Evolutionary conservation across 352 stramenopile genomes (phyloP).

Genomic region (Thalassiosira mediterranea): DNA sequence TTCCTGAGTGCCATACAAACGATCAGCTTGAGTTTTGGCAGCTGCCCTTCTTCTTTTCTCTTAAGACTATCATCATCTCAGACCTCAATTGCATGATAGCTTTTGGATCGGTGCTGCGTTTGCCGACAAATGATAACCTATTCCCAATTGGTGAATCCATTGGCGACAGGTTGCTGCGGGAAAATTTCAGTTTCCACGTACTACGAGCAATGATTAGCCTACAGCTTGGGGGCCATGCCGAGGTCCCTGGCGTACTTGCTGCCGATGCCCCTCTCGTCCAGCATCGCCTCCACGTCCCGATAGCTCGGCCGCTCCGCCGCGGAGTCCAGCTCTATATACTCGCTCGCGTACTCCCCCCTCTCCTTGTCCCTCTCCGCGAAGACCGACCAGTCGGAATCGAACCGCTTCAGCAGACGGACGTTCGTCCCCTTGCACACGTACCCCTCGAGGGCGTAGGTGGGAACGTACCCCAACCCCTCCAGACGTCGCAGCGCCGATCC

Average conservation of each 20-base stretch:
- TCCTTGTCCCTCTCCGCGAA: constrained; percentile 81
- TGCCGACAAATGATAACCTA: no score
- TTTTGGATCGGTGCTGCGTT: no score
- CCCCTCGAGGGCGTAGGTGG: constrained; percentile 75
- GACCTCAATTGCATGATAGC: no score
- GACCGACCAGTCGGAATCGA: constrained; percentile 77
- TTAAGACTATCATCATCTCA: no score
- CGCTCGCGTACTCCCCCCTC: constrained; percentile 54
- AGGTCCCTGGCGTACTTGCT: constrained; percentile 83
- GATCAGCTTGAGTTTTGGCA: no score
- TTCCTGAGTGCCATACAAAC: no score
- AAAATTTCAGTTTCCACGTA: no score
- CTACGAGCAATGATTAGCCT: no score
- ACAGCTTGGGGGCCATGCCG: constrained; percentile 68
- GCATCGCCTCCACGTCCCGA: constrained; percentile 82
- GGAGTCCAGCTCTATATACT: no score
- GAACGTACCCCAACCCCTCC: constrained; percentile 66
- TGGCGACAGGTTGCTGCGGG: no score
- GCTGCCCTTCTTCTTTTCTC: no score
- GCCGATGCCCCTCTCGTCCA: constrained; percentile 74
- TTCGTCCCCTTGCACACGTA: constrained; percentile 83
- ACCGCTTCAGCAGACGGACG: constrained; percentile 77
- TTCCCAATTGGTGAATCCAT: no score
- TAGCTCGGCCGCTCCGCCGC: constrained; percentile 69
- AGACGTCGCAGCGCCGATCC: constrained; percentile 65